Evolutionary conservation across 73 alveolate genomes (phyloP), one percentile per base, ranked within the genome.

Genomic region (Tetrahymena malaccensis): DNA sequence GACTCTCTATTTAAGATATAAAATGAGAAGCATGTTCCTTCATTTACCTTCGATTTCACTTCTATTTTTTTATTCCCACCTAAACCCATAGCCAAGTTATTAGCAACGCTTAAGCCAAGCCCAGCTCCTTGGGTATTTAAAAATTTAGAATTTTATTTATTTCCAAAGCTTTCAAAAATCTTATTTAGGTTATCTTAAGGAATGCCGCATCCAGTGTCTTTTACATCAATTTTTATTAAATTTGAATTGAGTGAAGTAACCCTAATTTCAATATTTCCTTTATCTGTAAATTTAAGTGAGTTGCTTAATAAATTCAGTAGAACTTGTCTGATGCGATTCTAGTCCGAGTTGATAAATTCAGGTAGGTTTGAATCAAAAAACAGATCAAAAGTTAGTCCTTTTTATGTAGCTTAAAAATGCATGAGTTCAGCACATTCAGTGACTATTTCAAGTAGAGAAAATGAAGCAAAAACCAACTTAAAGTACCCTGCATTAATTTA

Each of bases 81-180:
- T 70, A 70, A 70, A 15, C 89, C 89, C 89, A 70, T 70, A 4
- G 97, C 95, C 35, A 95, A 55, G 34, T 56, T 89, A 95, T 57
- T 95, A 43, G 95, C 94, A 19, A 95, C 93, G 22, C 93, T 50
- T 95, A 95, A 95, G 19, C 97, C 97, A 10, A 95, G 55, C 25
- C 97, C 97, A 5, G 94, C 95, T n/a, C 97, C 97, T 95, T 85
- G 43, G n/a, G 95, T 70, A 85, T 95, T 95, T 43, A 95, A 93
- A 34, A 85, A 85, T 55, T 95, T 95, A 31, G 38, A 35, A 35
- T 95, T 85, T 27, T 17, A 19, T 85, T 55, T 55, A 17, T 37
- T 95, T 0, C 84, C 94, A 93, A 95, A 95, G 11, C 95, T 84
- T 0, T 95, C 58, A 5, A 95, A 33, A 34, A 95, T 31, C 93